phyloP scores from a whole-genome alignment of 768 basidiomycete species.

The Pleurotus pulmonarius region DNA sequence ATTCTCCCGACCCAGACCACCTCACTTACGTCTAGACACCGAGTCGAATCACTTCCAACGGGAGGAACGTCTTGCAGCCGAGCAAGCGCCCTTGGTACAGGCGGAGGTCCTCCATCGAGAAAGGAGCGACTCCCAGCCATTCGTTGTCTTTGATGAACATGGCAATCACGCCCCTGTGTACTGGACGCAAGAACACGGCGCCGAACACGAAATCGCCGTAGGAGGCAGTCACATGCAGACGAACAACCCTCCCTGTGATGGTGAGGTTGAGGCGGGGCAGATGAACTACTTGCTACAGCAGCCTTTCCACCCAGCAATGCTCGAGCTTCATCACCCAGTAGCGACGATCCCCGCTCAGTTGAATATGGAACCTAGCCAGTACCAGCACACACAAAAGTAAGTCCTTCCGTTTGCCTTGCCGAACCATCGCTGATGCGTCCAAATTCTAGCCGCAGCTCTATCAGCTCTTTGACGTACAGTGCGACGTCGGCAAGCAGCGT shows the following conservation, averaged over 20 bases:
- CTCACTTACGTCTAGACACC: slow-evolving; percentile 24
- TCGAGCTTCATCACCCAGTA: background rate
- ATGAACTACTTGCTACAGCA: background rate
- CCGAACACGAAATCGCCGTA: background rate
- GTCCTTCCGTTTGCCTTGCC: background rate
- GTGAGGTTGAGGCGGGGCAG: background rate
- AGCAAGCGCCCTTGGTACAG: no score
- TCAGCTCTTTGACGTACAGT: background rate
- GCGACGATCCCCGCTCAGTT: background rate
- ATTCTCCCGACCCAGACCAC: slow-evolving; percentile 22
- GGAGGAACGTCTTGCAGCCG: background rate
- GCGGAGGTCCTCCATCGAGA: background rate
- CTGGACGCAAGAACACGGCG: background rate
- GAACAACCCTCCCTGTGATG: background rate
- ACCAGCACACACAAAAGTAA: background rate
- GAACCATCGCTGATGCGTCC: background rate
- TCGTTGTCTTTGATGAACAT: background rate
- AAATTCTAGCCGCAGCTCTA: background rate
- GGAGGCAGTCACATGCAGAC: background rate
- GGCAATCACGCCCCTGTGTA: background rate
- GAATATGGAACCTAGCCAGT: background rate
- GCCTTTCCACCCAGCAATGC: background rate
- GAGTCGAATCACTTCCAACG: slow-evolving; percentile 14
- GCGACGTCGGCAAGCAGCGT: background rate
- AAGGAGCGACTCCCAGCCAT: background rate